These are phyloP conservation scores for Erythrophleum ivorense DNA, from an alignment of 331 rosid species.

Conservation along the genomic window DNA sequence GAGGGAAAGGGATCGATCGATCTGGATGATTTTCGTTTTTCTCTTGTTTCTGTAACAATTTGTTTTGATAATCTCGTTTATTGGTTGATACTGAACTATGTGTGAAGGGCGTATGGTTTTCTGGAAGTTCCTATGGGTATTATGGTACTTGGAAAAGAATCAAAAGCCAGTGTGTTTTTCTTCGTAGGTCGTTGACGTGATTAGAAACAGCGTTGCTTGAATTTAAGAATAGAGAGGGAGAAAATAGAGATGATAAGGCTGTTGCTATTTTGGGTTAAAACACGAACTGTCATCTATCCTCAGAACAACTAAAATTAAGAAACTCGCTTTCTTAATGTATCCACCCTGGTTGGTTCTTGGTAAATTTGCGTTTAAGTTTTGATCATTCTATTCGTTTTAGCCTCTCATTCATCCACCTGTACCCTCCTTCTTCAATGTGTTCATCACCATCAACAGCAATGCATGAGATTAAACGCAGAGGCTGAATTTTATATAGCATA, in stretches of 20 bases:
- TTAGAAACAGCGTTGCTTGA: slow-evolving; percentile 61
- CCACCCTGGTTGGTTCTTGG: too few species aligned
- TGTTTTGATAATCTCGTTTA: neutral
- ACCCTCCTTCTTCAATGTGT: too few species aligned
- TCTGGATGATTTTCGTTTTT: neutral
- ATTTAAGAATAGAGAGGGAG: slow-evolving; percentile 52
- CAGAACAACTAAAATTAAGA: neutral
- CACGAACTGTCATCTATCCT: neutral
- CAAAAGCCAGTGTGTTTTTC: slow-evolving; percentile 19
- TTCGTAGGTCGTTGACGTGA: neutral
- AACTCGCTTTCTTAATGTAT: too few species aligned
- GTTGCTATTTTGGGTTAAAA: slow-evolving; percentile 35
- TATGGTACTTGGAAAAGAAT: slow-evolving; percentile 12
- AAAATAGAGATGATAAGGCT: neutral
- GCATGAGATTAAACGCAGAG: too few species aligned
- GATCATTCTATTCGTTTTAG: too few species aligned
- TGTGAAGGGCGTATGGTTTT: slow-evolving; percentile 25
- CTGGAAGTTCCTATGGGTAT: slow-evolving; percentile 18
- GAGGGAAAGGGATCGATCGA: neutral
- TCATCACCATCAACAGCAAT: too few species aligned
- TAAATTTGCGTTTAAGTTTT: too few species aligned
- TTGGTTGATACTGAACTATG: neutral
- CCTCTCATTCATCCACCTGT: too few species aligned
- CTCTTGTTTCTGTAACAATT: too few species aligned
- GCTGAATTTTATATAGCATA: too few species aligned